Conservation (phyloP, 208 protist species). For the Phytomonas serpens region DNA sequence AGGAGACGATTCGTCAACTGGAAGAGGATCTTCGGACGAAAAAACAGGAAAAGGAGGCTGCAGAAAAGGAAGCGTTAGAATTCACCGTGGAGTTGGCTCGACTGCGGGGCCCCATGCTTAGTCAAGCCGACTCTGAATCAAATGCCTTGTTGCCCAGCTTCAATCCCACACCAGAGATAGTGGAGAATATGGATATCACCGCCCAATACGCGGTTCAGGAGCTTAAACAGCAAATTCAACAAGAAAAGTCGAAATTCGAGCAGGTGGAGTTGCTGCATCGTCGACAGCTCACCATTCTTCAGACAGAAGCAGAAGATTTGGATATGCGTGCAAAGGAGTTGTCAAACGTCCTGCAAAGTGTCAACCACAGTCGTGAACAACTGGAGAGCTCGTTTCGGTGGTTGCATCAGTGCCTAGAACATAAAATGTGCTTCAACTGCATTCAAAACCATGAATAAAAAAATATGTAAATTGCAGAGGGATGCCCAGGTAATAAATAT, state of each 20-base stretch:
- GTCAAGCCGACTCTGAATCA: not conserved
- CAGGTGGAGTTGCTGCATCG: constrained; percentile 16
- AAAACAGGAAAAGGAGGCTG: constrained; percentile 13
- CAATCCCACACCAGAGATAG: not conserved
- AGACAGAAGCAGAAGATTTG: not conserved
- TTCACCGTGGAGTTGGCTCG: constrained; percentile 10
- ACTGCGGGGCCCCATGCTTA: not conserved
- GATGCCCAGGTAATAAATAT: not conserved
- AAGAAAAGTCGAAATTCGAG: constrained; percentile 25
- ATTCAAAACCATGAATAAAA: not conserved
- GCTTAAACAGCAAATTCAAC: constrained; percentile 22
- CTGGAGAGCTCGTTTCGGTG: not conserved
- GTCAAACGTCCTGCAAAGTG: not conserved
- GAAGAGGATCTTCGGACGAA: constrained; percentile 15
- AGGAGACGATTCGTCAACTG: constrained; percentile 19
- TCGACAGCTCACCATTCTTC: constrained; percentile 13
- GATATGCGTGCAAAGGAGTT: not conserved
- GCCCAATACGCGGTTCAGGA: not conserved
- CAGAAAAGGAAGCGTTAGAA: constrained; percentile 14
- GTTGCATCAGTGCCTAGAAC: not conserved
- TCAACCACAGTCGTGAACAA: not conserved
- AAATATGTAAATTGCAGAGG: not conserved
- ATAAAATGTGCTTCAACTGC: not conserved
- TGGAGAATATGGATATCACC: not conserved
- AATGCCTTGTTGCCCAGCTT: not conserved